Evolutionary conservation across 1,284 basidiomycete species (phyloP).

Genomic region (Polyporus tsugae): DNA sequence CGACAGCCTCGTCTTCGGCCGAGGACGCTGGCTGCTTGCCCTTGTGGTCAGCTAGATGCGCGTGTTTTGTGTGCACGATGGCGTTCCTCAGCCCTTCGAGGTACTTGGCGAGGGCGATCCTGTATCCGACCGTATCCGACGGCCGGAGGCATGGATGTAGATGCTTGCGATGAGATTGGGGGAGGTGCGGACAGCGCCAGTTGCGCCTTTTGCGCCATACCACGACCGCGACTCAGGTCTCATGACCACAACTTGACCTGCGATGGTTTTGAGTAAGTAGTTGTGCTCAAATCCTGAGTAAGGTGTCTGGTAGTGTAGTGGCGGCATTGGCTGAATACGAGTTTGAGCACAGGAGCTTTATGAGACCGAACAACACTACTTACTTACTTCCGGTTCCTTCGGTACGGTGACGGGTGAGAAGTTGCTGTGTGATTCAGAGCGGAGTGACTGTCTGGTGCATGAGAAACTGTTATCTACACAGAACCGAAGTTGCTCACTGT

Average conservation of each 20-base stretch:
- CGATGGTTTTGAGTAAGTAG: conserved; percentile 15
- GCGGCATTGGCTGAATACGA: conserved; percentile 17
- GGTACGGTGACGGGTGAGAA: conserved; percentile 15
- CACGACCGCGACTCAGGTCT: neutral
- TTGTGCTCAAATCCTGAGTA: conserved; percentile 7
- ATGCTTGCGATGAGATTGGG: neutral
- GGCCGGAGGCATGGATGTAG: conserved; percentile 57
- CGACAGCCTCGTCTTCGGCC: conserved; percentile 25
- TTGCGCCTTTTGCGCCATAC: conserved; percentile 18
- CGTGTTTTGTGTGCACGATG: conserved; percentile 39
- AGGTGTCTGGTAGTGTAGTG: conserved; percentile 22
- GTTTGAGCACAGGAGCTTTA: neutral
- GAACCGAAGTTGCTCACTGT: conserved; percentile 19
- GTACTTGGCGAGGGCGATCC: conserved; percentile 58
- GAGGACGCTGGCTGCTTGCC: conserved; percentile 20
- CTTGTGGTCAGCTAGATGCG: conserved; percentile 30
- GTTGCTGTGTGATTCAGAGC: conserved; percentile 18
- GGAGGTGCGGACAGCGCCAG: neutral
- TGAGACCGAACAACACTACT: neutral
- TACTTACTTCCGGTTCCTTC: conserved; percentile 26
- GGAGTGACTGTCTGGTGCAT: neutral
- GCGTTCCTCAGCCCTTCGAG: conserved; percentile 53
- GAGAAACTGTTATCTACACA: neutral
- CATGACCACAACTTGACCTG: conserved; percentile 22
- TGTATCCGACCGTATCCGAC: conserved; percentile 56